Percentiles rank a stretch among this genome's conserved stretches.
These are phyloP conservation scores for Hysterangium stoloniferum DNA, from an alignment of 768 basidiomycete species.

Conservation along the genomic window DNA sequence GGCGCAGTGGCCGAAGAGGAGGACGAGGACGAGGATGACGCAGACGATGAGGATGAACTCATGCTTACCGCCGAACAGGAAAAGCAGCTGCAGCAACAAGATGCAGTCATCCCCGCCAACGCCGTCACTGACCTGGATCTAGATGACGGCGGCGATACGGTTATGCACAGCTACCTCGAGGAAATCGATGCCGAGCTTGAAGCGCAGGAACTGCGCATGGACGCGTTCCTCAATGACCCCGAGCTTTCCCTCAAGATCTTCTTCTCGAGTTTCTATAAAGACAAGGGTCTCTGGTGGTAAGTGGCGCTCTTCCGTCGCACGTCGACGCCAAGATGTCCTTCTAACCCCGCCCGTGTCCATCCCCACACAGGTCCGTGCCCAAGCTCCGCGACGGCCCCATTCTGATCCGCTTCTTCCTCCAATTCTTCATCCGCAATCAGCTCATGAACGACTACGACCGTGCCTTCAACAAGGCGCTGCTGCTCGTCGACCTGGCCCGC, in stretches of 20 bases:
- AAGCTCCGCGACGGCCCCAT: slow-evolving; percentile 45
- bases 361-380: slow-evolving; percentile 33
- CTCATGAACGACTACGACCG: slow-evolving; percentile 48
- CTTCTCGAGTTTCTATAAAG: slow-evolving; percentile 60
- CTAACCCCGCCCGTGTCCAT: slow-evolving; percentile 4
- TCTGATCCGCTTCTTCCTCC: slow-evolving; percentile 51
- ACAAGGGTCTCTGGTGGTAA: slow-evolving; percentile 67
- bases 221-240: slow-evolving; percentile 54
- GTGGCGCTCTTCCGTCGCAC: slow-evolving; percentile 14
- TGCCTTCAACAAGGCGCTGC: slow-evolving; percentile 39
- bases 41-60: slow-evolving; percentile 30
- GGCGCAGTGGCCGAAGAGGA: slow-evolving; percentile 12
- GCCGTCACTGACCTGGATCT: slow-evolving; percentile 4
- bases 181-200: slow-evolving; percentile 15
- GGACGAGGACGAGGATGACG: slow-evolving; percentile 20
- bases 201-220: slow-evolving; percentile 25
- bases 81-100: slow-evolving; percentile 20
- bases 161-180: no score
- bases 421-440: slow-evolving; percentile 49
- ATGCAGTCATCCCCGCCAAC: slow-evolving; percentile 7
- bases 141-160: slow-evolving; percentile 1
- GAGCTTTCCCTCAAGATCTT: slow-evolving; percentile 53
- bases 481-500: slow-evolving; percentile 33
- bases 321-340: slow-evolving; percentile 2
- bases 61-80: slow-evolving; percentile 26